Conservation (phyloP, 768 basidiomycete species). For the Termitomyces titanicus region DNA sequence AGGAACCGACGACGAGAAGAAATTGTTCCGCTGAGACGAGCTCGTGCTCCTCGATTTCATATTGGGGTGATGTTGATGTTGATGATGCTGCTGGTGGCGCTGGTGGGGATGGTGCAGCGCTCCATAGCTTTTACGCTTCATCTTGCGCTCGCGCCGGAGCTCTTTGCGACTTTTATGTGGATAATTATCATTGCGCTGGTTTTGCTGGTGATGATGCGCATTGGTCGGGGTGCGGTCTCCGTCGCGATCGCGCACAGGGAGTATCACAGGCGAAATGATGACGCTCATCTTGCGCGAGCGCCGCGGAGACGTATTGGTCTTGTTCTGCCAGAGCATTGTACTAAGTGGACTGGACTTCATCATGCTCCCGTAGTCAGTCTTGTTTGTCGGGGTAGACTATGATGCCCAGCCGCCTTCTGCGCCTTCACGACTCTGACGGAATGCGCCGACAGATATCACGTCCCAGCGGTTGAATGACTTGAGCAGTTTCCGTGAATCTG, state of each 20-base stretch:
- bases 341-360: constrained; percentile 56
- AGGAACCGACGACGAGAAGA: constrained; percentile 18
- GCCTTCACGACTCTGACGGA: constrained; percentile 55
- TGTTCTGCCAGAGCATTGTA: constrained; percentile 51
- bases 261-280: constrained; percentile 47
- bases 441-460: constrained; percentile 66
- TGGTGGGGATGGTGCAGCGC: constrained; percentile 39
- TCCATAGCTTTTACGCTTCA: constrained; percentile 56
- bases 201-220: constrained; percentile 26
- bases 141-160: constrained; percentile 62
- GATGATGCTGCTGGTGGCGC: constrained; percentile 40
- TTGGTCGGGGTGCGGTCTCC: constrained; percentile 56
- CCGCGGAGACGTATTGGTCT: constrained; percentile 18
- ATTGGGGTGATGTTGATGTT: constrained; percentile 29
- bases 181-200: constrained; percentile 34
- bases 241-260: constrained; percentile 41
- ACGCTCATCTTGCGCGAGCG: constrained; percentile 29
- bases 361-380: constrained; percentile 42
- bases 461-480: constrained; percentile 69
- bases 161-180: constrained; percentile 60
- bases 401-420: constrained; percentile 31
- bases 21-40: constrained; percentile 17
- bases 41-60: constrained; percentile 18
- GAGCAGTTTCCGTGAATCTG: constrained; percentile 39
- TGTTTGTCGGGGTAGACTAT: constrained; percentile 28